Percentiles rank a stretch among this genome's conserved stretches.
Evolutionary conservation across 345 rosid genomes (phyloP).

Genomic region (Eutrema heterophyllum): DNA sequence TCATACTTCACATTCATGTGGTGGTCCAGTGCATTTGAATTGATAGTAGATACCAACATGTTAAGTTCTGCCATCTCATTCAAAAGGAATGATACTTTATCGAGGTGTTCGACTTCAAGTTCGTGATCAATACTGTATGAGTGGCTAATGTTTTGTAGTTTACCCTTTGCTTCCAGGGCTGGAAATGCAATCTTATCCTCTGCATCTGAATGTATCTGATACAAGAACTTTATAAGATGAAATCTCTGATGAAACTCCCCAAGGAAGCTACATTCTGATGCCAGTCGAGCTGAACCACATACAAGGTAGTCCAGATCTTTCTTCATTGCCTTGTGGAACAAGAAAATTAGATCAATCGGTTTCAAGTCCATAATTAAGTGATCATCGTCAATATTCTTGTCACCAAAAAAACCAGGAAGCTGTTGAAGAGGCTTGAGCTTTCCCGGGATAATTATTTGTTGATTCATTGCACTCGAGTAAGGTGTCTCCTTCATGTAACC

Average conservation of each 20-base stretch:
- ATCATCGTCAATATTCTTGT: constrained; percentile 24
- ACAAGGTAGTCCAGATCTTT: constrained; percentile 69
- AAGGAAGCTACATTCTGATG: constrained; percentile 46
- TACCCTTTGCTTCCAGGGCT: constrained; percentile 65
- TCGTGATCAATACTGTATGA: constrained; percentile 67
- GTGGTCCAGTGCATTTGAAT: constrained; percentile 19
- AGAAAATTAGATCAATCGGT: constrained; percentile 65
- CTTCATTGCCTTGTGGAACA: constrained; percentile 74
- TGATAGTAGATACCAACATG: neutral
- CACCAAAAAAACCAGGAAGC: constrained; percentile 24
- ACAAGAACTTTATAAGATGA: constrained; percentile 46
- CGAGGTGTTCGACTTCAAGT: constrained; percentile 44
- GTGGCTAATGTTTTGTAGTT: constrained; percentile 52
- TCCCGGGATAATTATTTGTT: constrained; percentile 35
- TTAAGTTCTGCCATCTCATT: constrained; percentile 42
- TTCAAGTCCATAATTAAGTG: constrained; percentile 31
- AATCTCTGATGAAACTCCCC: constrained; percentile 51
- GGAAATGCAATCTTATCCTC: constrained; percentile 89
- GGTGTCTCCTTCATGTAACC: constrained; percentile 31
- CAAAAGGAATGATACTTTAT: constrained; percentile 46
- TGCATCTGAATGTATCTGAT: constrained; percentile 58
- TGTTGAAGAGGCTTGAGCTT: constrained; percentile 23
- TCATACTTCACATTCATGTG: constrained; percentile 26
- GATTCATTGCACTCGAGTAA: constrained; percentile 43
- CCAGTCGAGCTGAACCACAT: constrained; percentile 43